Evolutionary conservation across 441 rosid genomes (phyloP).

Genomic region (Aquilaria agallochum): DNA sequence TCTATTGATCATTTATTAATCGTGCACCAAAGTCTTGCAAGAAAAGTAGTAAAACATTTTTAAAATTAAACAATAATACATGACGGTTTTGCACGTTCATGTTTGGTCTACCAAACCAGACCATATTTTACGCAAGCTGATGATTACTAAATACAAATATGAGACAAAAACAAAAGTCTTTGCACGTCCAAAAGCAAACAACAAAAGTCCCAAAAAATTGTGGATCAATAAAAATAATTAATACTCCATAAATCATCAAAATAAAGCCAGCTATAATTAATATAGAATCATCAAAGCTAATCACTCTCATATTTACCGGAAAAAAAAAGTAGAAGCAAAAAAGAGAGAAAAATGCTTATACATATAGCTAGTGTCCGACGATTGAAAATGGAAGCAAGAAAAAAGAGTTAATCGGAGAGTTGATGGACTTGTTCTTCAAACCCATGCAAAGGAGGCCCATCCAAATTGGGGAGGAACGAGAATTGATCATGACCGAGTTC

Average conservation of each 20-base stretch:
- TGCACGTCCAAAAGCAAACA: constrained; percentile 11
- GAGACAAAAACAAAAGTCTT: constrained; percentile 7
- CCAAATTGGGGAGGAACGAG: constrained; percentile 45
- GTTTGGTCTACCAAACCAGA: constrained; percentile 28
- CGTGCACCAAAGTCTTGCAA: constrained; percentile 25
- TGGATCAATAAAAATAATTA: too few species aligned
- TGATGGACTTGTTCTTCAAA: constrained; percentile 28
- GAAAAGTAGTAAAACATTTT: constrained; percentile 27
- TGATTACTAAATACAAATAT: not conserved
- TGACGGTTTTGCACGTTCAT: constrained; percentile 19
- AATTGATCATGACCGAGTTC: constrained; percentile 56
- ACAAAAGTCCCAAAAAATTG: not conserved
- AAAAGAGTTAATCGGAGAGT: constrained; percentile 18
- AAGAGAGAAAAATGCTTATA: constrained; percentile 1
- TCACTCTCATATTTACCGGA: constrained; percentile 15
- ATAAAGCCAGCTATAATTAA: not conserved
- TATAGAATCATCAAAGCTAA: not conserved
- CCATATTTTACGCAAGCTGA: not conserved
- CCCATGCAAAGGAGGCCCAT: constrained; percentile 32
- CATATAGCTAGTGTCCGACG: not conserved
- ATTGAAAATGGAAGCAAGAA: not conserved
- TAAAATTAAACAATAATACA: constrained; percentile 1
- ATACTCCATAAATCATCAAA: not conserved
- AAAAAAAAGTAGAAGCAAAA: not conserved
- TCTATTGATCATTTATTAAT: too few species aligned